Evolutionary conservation across 352 stramenopile genomes (phyloP).

Genomic region (Phytophthora quininea): DNA sequence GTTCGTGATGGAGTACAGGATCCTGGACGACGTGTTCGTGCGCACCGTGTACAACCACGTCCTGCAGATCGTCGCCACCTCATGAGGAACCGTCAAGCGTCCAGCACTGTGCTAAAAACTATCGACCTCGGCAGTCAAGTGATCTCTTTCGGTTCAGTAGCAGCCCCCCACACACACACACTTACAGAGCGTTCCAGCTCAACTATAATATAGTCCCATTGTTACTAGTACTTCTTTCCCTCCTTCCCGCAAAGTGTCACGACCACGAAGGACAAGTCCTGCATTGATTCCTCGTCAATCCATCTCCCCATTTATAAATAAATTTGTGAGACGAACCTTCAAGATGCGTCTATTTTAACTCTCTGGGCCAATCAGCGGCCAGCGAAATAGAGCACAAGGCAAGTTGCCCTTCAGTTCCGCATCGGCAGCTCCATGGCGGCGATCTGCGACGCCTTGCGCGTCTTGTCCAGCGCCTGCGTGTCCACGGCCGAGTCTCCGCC

Average conservation of each 20-base stretch:
- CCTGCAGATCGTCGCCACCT: constrained; percentile 43
- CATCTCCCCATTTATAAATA: not conserved
- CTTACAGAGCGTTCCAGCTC: not conserved
- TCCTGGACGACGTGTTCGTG: constrained; percentile 66
- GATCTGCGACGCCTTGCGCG: constrained; percentile 50
- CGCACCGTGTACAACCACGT: constrained; percentile 63
- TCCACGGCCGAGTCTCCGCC: constrained; percentile 40
- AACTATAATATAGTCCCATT: not conserved
- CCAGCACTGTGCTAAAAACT: not conserved
- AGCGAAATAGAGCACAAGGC: not conserved
- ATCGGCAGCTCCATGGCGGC: constrained; percentile 28
- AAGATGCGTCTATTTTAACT: not conserved
- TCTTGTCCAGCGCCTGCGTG: constrained; percentile 45
- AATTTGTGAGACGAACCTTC: not conserved
- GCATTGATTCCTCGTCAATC: constrained; percentile 8
- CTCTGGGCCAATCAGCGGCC: not conserved
- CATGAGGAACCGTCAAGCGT: not conserved
- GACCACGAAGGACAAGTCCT: not conserved
- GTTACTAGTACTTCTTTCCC: not conserved
- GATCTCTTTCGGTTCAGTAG: not conserved
- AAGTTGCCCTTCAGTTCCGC: not conserved
- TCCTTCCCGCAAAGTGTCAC: no score
- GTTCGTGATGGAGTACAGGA: constrained; percentile 65
- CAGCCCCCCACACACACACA: not conserved
- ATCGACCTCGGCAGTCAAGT: no score